Evolutionary conservation across 2,329 filamentous ascomycete genomes (phyloP).

Genomic region (Pseudogymnoascus sp.): DNA sequence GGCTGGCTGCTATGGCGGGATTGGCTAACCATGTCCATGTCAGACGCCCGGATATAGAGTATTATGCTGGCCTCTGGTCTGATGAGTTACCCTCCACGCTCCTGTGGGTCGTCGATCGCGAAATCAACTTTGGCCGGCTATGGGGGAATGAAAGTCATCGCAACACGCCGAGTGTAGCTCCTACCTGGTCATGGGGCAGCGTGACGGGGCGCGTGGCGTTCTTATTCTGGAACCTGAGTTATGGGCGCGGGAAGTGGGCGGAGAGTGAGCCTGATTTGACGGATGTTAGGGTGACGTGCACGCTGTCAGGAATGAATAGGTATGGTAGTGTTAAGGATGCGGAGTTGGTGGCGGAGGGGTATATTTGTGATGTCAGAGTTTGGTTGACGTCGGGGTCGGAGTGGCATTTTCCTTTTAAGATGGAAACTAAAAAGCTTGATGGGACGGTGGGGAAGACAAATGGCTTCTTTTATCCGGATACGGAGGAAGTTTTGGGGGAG

Average conservation of each 20-base stretch:
- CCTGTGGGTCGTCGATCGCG: neutral
- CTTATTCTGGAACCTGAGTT: neutral
- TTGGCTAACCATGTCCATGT: neutral
- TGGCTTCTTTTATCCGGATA: neutral
- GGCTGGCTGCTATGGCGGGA: constrained; percentile 13
- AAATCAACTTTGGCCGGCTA: neutral
- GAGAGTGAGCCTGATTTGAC: neutral
- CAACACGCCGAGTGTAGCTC: neutral
- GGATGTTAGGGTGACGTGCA: neutral
- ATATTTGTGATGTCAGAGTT: neutral
- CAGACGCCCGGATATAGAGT: constrained; percentile 9
- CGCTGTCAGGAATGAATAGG: neutral
- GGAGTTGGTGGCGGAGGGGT: neutral
- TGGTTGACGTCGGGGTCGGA: neutral
- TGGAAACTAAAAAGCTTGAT: neutral
- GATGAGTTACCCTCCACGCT: neutral
- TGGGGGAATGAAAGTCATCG: neutral
- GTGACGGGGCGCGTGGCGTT: neutral
- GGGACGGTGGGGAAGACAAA: neutral
- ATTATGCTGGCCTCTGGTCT: constrained; percentile 15
- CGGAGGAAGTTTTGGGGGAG: neutral
- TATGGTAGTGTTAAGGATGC: neutral
- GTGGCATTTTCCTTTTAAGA: constrained; percentile 2
- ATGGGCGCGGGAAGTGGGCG: neutral
- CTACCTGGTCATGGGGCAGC: neutral